These are phyloP conservation scores for Porodaedalea pini DNA, from an alignment of 1,284 basidiomycete species.

Conservation along the genomic window DNA sequence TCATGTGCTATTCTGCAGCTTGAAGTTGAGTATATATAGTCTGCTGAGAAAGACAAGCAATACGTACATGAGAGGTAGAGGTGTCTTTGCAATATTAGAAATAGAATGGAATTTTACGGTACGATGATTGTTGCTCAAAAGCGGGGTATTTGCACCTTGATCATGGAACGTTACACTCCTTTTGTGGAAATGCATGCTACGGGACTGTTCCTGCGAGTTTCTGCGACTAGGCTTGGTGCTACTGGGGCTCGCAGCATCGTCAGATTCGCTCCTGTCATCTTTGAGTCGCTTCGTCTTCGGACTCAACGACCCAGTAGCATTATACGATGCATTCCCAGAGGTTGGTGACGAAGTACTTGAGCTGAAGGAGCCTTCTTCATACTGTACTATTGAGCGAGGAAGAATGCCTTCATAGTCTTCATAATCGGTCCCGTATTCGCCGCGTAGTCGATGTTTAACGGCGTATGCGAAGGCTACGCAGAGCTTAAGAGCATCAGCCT, in stretches of 20 bases:
- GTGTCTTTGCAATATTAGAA: conserved; percentile 54
- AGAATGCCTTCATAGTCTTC: conserved; percentile 64
- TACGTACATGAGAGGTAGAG: conserved; percentile 70
- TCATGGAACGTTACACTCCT: conserved; percentile 37
- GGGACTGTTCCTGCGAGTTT: background rate
- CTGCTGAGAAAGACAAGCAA: conserved; percentile 20
- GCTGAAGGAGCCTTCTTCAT: conserved; percentile 66
- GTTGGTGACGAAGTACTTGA: conserved; percentile 5
- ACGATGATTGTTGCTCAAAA: conserved; percentile 51
- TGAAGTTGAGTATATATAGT: background rate
- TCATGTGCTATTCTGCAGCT: conserved; percentile 70
- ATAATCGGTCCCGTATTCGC: conserved; percentile 66
- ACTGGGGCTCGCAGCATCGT: background rate
- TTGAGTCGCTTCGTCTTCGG: conserved; percentile 7
- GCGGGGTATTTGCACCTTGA: conserved; percentile 48
- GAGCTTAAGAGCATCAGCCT: conserved; percentile 68
- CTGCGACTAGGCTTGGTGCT: background rate
- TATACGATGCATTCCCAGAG: conserved; percentile 11
- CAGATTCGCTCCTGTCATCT: background rate
- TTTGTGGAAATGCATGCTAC: conserved; percentile 12
- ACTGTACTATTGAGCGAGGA: conserved; percentile 55
- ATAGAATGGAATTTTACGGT: conserved; percentile 60
- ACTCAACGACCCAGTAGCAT: conserved; percentile 6
- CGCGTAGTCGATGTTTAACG: conserved; percentile 75
- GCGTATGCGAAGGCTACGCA: conserved; percentile 66